A percentile compares a stretch with the other conserved stretches of the same genome.
Conservation (phyloP, 345 rosid species). For the Conringia planisiliqua region DNA sequence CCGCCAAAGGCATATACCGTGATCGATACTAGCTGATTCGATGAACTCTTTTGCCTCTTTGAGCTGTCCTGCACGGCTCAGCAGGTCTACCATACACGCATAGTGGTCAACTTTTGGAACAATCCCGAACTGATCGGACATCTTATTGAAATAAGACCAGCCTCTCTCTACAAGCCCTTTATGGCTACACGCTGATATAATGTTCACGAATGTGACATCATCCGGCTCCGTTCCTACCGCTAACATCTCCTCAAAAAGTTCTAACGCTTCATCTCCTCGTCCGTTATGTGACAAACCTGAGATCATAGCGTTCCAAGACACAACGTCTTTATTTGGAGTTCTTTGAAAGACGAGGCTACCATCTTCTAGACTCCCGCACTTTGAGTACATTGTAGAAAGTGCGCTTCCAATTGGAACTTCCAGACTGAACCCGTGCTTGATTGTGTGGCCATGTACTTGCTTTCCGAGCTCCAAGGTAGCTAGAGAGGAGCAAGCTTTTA, state of each 20-base stretch:
- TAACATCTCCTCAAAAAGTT: conserved; percentile 57
- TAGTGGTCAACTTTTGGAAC: conserved; percentile 64
- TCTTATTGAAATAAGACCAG: conserved; percentile 49
- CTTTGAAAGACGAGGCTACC: conserved; percentile 51
- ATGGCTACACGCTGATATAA: conserved; percentile 75
- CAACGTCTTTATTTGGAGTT: conserved; percentile 48
- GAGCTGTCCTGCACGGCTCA: conserved; percentile 72
- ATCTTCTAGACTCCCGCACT: conserved; percentile 46
- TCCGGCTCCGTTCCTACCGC: conserved; percentile 55
- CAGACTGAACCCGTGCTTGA: conserved; percentile 48
- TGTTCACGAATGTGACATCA: conserved; percentile 55
- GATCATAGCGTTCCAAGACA: conserved; percentile 61
- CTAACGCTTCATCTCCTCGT: conserved; percentile 43
- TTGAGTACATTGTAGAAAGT: conserved; percentile 53
- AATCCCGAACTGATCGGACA: conserved; percentile 46
- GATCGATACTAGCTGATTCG: conserved; percentile 59
- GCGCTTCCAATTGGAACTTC: conserved; percentile 51
- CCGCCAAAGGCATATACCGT: conserved; percentile 64
- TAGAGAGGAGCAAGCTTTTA: conserved; percentile 59
- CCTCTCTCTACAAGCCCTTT: conserved; percentile 70
- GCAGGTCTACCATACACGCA: conserved; percentile 79
- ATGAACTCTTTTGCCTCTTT: conserved; percentile 68
- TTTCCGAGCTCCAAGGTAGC: conserved; percentile 56
- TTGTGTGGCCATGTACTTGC: conserved; percentile 62
- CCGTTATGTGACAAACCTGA: conserved; percentile 54